Base-by-base conservation (phyloP, 31 red algal genomes). In the Porphyra umbilicalis region DNA sequence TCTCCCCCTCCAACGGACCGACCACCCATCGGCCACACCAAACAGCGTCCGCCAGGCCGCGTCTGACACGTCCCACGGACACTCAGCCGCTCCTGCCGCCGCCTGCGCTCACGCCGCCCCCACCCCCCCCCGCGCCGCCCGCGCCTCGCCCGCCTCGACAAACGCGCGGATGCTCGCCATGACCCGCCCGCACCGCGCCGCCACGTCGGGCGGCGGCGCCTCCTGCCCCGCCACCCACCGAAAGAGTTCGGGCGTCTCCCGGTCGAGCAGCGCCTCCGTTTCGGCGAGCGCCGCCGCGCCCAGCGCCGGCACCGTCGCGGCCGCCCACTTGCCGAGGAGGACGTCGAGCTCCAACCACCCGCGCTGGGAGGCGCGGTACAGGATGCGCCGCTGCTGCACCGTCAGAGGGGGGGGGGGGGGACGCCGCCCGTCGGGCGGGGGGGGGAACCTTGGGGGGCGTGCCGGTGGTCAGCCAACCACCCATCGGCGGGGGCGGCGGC, bases 311-410 rank as follows among this genome's bases (percentile, higher is more conserved):
- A 99, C 83, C 30, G 94, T 37, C 57, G 89, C 77, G 20, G 78
- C 85, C 13, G 97, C 91, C 94, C 93, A 99, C 35, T 78, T 84
- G 38, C 97, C 94, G 16, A 99, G 86, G 32, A 99, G 76, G 37
- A 99, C 77, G 83, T 99, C 97, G 18, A 99, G 82, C 83, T 99
- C 97, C 34, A 95, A 83, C 88, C 91, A 96, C 9, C 97, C 97
- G 76, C 94, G 82, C 83, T 96, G 91, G 38, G 79, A 83, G 39
- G 86, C 77, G 37, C 97, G 91, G 86, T 94, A 99, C 14, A 99
- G 85, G 38, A 92, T 90, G 33, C 92, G 81, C 35, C 86, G 71
- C 82, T 94, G 83, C 7, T 88, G 87, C 35, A 77, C 67, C 10
- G 84, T 67, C 30, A 94, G 79, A 68, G 87, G 36, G 6, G 71